Evolutionary conservation across 2,329 filamentous ascomycete species (phyloP).

Genomic region (Ceratocystis huliohia): DNA sequence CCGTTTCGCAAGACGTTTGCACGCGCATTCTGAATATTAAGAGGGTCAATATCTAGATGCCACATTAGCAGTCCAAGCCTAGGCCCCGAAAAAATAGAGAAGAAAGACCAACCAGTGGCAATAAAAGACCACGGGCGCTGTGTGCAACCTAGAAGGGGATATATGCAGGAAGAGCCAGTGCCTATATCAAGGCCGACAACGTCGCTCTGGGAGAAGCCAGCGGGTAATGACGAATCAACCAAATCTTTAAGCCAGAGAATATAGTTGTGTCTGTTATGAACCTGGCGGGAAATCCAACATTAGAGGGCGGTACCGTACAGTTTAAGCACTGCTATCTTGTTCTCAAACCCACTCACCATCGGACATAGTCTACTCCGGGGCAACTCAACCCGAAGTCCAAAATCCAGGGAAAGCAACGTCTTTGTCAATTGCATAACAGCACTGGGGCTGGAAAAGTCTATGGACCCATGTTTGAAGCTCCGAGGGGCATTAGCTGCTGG

Average conservation of each 20-base stretch:
- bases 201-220: constrained; percentile 38
- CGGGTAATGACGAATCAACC: constrained; percentile 55
- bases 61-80: not conserved
- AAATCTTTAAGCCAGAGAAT: constrained; percentile 77
- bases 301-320: not conserved
- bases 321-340: not conserved
- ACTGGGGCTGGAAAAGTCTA: constrained; percentile 70
- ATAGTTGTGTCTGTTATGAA: constrained; percentile 68
- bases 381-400: constrained; percentile 56
- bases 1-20: constrained; percentile 56
- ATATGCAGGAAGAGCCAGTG: constrained; percentile 83
- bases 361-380: constrained; percentile 75
- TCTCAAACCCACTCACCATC: constrained; percentile 42
- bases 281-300: constrained; percentile 27
- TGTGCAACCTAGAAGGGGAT: constrained; percentile 65
- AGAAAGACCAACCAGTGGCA: constrained; percentile 39
- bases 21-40: constrained; percentile 52
- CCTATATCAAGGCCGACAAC: constrained; percentile 66
- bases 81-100: not conserved
- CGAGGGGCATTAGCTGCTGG: not conserved
- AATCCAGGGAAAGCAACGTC: constrained; percentile 62
- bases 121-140: constrained; percentile 63
- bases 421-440: constrained; percentile 73
- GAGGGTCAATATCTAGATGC: constrained; percentile 55
- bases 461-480: constrained; percentile 36